A percentile compares a stretch with the other conserved stretches of the same genome.
phyloP scores from a whole-genome alignment of 1,139 yeast genomes.

The Suhomyces panamericanus region DNA sequence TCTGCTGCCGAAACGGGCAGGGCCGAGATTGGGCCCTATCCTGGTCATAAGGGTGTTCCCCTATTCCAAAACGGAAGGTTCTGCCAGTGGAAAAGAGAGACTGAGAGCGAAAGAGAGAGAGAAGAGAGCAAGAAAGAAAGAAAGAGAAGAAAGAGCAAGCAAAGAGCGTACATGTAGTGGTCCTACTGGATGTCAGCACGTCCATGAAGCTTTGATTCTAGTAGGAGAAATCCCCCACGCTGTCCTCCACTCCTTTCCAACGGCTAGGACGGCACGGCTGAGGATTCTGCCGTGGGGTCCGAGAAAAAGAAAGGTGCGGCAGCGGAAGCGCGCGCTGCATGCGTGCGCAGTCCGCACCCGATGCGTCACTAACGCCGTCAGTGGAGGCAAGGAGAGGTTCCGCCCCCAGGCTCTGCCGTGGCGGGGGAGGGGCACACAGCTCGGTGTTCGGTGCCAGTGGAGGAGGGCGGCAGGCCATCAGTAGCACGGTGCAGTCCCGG shows the following conservation, averaged over 20 bases:
- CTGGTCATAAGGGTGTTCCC: conserved; percentile 13
- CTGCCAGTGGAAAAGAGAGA: not conserved
- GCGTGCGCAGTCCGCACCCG: not conserved
- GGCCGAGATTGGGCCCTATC: conserved; percentile 5
- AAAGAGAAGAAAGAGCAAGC: no score
- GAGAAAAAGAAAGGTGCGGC: conserved; percentile 5
- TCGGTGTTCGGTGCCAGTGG: no score
- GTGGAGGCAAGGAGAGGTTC: not conserved
- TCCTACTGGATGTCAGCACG: no score
- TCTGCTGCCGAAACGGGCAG: conserved; percentile 1
- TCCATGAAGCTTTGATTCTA: no score
- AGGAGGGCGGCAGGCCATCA: no score
- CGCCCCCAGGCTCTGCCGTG: not conserved
- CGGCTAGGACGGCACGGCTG: conserved; percentile 15
- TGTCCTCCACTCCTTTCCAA: no score
- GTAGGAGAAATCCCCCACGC: no score
- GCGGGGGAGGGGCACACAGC: no score
- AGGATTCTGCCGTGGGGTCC: conserved; percentile 14
- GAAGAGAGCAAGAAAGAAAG: no score
- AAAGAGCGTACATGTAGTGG: no score
- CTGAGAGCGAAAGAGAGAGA: no score
- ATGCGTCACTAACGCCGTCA: conserved; percentile 1
- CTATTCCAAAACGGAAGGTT: conserved; percentile 17
- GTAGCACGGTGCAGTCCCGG: no score
- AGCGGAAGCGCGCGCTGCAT: not conserved